A percentile compares a stretch with the other conserved stretches of the same genome.
Conservation (phyloP, 1,284 basidiomycete species). For the Ustilago loliicola region DNA sequence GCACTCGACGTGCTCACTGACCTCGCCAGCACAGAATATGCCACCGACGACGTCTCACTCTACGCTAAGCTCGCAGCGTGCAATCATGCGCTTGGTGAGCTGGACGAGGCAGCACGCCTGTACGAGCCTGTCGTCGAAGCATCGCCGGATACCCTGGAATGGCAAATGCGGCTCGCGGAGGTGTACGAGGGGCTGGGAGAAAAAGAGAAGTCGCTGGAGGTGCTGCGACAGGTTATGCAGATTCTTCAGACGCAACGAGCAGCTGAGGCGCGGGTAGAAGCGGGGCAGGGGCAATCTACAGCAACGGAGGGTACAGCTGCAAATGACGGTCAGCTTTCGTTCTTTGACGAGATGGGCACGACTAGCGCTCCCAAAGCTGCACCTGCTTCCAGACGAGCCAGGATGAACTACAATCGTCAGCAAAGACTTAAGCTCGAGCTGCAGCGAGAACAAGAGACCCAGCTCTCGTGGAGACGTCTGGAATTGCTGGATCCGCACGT, state of each 20-base stretch:
- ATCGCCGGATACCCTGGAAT: conserved; percentile 81
- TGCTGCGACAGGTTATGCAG: conserved; percentile 80
- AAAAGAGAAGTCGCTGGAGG: conserved; percentile 82
- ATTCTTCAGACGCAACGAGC: conserved; percentile 35
- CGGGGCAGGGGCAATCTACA: not conserved
- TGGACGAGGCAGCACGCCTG: conserved; percentile 52
- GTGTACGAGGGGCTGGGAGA: conserved; percentile 85
- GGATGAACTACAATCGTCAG: conserved; percentile 45
- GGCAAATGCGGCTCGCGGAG: conserved; percentile 76
- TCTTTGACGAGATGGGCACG: conserved; percentile 59
- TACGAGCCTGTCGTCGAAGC: conserved; percentile 77
- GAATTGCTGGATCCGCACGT: conserved; percentile 56
- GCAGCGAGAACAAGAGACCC: conserved; percentile 65
- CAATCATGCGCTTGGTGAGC: conserved; percentile 56
- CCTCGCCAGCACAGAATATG: conserved; percentile 36
- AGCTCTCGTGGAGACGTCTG: conserved; percentile 56
- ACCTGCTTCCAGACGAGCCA: conserved; percentile 27
- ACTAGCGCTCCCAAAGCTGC: conserved; percentile 12
- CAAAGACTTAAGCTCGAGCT: conserved; percentile 55
- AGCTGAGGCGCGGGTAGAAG: conserved; percentile 9
- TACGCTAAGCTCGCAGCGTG: conserved; percentile 63
- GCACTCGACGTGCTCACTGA: conserved; percentile 59
- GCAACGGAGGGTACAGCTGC: not conserved
- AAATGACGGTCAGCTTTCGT: conserved; percentile 39
- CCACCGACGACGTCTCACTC: conserved; percentile 51